phyloP scores from a whole-genome alignment of 306 rosid genomes.

The Herpetospermum pedunculosum region DNA sequence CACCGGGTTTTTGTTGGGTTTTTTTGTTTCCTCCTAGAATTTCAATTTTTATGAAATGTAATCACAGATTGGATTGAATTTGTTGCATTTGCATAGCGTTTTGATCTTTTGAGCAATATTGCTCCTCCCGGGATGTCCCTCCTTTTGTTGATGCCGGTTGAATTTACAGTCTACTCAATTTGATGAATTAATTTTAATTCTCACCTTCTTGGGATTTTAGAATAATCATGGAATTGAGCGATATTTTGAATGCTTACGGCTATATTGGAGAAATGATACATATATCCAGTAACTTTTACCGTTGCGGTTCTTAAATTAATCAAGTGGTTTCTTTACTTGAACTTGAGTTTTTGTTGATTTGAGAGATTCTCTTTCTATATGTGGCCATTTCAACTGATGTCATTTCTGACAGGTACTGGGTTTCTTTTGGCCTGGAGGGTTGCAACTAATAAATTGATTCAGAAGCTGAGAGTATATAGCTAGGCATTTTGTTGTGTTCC shows the following conservation, averaged over 20 bases:
- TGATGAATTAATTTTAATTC: background rate
- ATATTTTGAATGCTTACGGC: background rate
- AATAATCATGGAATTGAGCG: conserved; percentile 3
- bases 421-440: background rate
- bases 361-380: background rate
- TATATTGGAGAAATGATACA: background rate
- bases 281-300: background rate
- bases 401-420: background rate
- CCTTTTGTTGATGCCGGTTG: background rate
- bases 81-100: background rate
- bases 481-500: background rate
- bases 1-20: background rate
- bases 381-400: background rate
- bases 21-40: background rate
- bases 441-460: background rate
- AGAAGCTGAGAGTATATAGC: background rate
- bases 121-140: background rate
- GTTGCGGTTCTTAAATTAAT: background rate
- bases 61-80: conserved; percentile 6
- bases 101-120: background rate
- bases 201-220: background rate
- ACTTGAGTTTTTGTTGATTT: background rate
- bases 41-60: background rate
- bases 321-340: background rate
- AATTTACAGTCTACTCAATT: background rate